Evolutionary conservation across 2,329 filamentous ascomycete genomes (phyloP).

Genomic region (Colletotrichum sp.): DNA sequence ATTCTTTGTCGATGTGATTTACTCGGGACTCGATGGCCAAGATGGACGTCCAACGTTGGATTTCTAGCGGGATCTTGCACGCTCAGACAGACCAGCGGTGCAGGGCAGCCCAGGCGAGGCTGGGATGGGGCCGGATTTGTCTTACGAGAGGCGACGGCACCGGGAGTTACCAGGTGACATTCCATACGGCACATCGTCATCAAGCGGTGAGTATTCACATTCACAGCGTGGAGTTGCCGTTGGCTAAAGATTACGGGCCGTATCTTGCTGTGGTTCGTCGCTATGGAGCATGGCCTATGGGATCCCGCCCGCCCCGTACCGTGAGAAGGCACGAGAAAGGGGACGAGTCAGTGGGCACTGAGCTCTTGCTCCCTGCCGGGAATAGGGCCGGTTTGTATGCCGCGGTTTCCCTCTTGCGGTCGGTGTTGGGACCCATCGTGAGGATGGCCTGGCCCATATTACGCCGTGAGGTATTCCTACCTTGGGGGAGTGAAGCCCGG

Average conservation of each 20-base stretch:
- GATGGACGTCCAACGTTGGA: not conserved
- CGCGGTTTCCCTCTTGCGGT: not conserved
- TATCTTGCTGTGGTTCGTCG: slow-evolving; percentile 11
- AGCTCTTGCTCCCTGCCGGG: not conserved
- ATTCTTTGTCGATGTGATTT: not conserved
- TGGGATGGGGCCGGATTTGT: not conserved
- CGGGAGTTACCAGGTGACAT: slow-evolving; percentile 15
- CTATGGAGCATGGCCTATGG: not conserved
- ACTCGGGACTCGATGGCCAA: not conserved
- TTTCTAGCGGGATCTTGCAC: not conserved
- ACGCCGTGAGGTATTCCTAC: not conserved
- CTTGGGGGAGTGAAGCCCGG: not conserved
- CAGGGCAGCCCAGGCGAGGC: not conserved
- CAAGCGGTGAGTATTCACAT: slow-evolving; percentile 18
- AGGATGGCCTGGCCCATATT: not conserved
- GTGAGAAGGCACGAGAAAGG: slow-evolving; percentile 2
- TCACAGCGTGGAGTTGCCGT: slow-evolving; percentile 13
- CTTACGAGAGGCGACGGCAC: slow-evolving; percentile 1
- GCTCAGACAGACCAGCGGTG: not conserved
- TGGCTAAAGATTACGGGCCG: slow-evolving; percentile 19
- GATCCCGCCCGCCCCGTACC: not conserved
- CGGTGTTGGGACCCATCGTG: slow-evolving; percentile 4
- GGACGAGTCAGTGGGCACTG: slow-evolving; percentile 11
- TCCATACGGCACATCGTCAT: slow-evolving; percentile 9
- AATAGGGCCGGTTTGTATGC: slow-evolving; percentile 12